Conservation (phyloP, 1,284 basidiomycete genomes). For the Tylopilus microsporus region DNA sequence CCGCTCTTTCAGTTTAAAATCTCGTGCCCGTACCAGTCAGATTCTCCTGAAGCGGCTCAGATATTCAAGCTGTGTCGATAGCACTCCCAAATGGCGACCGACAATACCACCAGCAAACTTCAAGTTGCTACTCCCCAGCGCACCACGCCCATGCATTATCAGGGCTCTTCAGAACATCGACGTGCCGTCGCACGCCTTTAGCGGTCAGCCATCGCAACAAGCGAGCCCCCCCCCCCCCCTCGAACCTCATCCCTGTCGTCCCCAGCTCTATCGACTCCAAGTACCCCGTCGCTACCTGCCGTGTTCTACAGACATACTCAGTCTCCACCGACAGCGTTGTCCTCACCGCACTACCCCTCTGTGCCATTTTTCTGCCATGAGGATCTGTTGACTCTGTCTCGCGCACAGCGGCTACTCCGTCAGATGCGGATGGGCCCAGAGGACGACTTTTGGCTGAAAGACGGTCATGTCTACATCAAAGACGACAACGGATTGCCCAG, state of each 20-base stretch:
- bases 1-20: conserved; percentile 12
- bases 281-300: conserved; percentile 15
- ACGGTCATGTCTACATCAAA: not conserved
- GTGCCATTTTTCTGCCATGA: conserved; percentile 61
- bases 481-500: conserved; percentile 20
- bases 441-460: conserved; percentile 13
- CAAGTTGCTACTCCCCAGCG: conserved; percentile 14
- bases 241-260: conserved; percentile 7
- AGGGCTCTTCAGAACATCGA: conserved; percentile 24
- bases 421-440: conserved; percentile 42
- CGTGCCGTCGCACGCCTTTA: conserved; percentile 18
- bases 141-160: conserved; percentile 19
- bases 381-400: conserved; percentile 53
- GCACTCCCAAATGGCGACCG: conserved; percentile 15
- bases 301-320: conserved; percentile 53
- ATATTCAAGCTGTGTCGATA: too few species aligned
- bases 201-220: conserved; percentile 18
- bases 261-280: conserved; percentile 7
- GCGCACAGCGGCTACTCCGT: conserved; percentile 42
- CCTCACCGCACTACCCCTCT: conserved; percentile 47
- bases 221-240: conserved; percentile 18
- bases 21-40: not conserved
- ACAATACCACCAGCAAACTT: conserved; percentile 5
- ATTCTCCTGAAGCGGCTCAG: not conserved
- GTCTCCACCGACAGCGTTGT: conserved; percentile 47